Percentiles rank a stretch among this genome's conserved stretches.
phyloP scores from a whole-genome alignment of 1,139 yeast species.

The Yamadazyma membranifaciens region DNA sequence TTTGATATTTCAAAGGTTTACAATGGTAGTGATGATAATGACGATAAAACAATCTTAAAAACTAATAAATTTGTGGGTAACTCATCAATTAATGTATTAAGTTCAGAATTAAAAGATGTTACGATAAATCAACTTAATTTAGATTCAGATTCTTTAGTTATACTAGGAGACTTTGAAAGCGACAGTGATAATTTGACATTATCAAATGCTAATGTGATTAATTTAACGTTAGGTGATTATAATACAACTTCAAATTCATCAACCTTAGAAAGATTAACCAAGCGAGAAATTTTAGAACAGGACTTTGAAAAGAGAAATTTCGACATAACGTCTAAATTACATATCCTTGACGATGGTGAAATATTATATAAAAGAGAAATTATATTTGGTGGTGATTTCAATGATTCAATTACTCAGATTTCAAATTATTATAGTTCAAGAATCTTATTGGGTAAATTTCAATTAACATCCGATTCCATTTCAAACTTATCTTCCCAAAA shows the following conservation, averaged over 20 bases:
- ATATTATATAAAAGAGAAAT: conserved; percentile 24
- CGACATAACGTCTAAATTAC: too few relatives aligned
- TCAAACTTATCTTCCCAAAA: conserved; percentile 32
- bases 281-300: conserved; percentile 6
- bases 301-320: too few relatives aligned
- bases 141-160: conserved; percentile 24
- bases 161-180: conserved; percentile 50
- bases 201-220: conserved; percentile 27
- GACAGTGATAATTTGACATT: conserved; percentile 27
- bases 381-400: conserved; percentile 32
- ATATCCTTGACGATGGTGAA: too few relatives aligned
- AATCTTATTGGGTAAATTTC: conserved; percentile 36
- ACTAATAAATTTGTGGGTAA: conserved; percentile 56
- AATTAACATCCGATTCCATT: conserved; percentile 20
- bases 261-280: conserved; percentile 11
- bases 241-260: conserved; percentile 35
- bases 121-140: conserved; percentile 32
- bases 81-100: conserved; percentile 64
- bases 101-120: conserved; percentile 47
- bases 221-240: conserved; percentile 27
- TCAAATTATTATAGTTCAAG: conserved; percentile 20
- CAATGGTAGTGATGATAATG: conserved; percentile 18
- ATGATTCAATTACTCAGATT: conserved; percentile 27
- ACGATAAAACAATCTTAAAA: conserved; percentile 25
- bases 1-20: conserved; percentile 31